Evolutionary conservation across 768 basidiomycete species (phyloP).

Genomic region (Suillus americanus): DNA sequence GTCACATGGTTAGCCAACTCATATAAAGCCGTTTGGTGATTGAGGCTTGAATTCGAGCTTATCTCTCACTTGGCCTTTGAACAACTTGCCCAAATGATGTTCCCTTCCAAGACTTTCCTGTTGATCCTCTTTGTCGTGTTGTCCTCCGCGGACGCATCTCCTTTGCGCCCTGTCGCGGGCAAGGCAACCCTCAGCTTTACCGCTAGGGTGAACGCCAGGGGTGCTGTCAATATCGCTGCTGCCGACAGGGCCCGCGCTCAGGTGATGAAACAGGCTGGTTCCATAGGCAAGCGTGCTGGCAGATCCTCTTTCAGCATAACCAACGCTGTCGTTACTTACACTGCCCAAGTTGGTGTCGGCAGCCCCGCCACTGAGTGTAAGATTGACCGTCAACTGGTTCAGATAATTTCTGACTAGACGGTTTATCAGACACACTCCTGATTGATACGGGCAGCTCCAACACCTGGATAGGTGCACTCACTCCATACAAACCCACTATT

Average conservation of each 20-base stretch:
- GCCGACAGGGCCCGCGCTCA: conserved; percentile 22
- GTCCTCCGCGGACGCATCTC: conserved; percentile 14
- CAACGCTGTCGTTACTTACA: conserved; percentile 27
- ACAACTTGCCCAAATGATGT: conserved; percentile 21
- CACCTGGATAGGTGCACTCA: conserved; percentile 32
- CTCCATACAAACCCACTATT: conserved; percentile 17
- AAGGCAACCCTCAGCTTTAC: conserved; percentile 17
- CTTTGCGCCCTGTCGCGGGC: conserved; percentile 7
- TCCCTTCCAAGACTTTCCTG: conserved; percentile 11
- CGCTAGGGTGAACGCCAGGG: conserved; percentile 12
- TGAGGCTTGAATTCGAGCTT: conserved; percentile 2
- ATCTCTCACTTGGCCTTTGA: background rate
- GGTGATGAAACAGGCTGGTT: conserved; percentile 6
- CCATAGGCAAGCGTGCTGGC: conserved; percentile 10
- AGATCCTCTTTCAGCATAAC: conserved; percentile 8
- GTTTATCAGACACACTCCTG: conserved; percentile 24
- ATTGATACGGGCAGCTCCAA: conserved; percentile 35
- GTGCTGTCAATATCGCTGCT: conserved; percentile 12
- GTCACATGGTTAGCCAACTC: conserved; percentile 1
- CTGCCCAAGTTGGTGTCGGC: conserved; percentile 28
- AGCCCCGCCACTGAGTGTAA: conserved; percentile 26
- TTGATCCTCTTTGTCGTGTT: conserved; percentile 14
- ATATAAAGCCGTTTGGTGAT: conserved; percentile 1
- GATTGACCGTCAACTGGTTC: background rate
- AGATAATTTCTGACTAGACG: background rate